Conservation (phyloP, 1,284 basidiomycete species). For the Phaffia rhodozyma region DNA sequence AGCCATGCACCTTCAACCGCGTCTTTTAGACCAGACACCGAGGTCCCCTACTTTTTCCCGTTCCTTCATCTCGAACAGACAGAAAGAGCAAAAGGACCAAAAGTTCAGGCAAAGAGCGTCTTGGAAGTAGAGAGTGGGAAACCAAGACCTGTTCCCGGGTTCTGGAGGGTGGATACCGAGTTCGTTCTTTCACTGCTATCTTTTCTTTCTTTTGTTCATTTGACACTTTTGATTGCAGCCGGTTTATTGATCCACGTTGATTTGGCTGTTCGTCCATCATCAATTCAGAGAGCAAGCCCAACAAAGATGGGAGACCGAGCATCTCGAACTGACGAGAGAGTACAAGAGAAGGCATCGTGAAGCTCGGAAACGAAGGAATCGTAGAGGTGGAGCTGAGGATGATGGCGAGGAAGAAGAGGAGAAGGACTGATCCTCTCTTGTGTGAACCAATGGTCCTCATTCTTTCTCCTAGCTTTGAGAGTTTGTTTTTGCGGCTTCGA, state of each 20-base stretch:
- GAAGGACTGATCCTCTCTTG: too few species aligned
- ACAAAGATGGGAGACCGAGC: slow-evolving; percentile 19
- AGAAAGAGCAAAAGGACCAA: slow-evolving; percentile 17
- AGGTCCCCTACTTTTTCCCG: slow-evolving; percentile 20
- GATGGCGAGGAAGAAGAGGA: slow-evolving; percentile 13
- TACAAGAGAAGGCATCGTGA: slow-evolving; percentile 22
- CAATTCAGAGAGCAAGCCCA: slow-evolving; percentile 20
- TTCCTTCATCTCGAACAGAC: slow-evolving; percentile 16
- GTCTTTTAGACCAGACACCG: slow-evolving; percentile 13
- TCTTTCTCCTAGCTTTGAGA: too few species aligned
- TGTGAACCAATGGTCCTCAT: too few species aligned
- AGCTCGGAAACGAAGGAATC: slow-evolving; percentile 17
- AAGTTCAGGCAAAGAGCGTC: slow-evolving; percentile 15
- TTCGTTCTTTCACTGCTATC: slow-evolving; percentile 2
- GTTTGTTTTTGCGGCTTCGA: too few species aligned
- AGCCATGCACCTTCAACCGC: neutral
- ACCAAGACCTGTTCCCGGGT: slow-evolving; percentile 13
- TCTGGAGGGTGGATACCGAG: slow-evolving; percentile 21
- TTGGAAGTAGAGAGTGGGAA: slow-evolving; percentile 18
- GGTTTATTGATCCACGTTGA: too few species aligned
- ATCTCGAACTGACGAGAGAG: slow-evolving; percentile 21
- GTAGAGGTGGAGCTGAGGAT: slow-evolving; percentile 14
- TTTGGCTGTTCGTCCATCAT: neutral
- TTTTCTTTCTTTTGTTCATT: too few species aligned
- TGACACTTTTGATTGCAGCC: too few species aligned